Base-by-base conservation (phyloP, 2,329 filamentous ascomycete genomes). In the Sporothrix schenckii region DNA sequence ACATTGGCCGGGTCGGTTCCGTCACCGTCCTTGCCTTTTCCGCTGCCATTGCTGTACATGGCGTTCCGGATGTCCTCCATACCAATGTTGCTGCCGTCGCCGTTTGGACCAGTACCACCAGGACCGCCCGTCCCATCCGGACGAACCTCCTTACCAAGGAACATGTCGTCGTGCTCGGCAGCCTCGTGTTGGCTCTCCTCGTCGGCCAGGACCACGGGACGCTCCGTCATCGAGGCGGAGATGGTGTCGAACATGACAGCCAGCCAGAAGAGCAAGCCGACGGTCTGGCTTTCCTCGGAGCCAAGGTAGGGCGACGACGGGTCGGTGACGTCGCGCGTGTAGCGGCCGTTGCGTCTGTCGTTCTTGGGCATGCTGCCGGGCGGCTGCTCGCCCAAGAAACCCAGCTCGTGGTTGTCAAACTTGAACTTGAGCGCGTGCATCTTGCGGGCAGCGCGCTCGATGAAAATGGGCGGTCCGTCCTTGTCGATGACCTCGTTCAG, bases 221-320 rank as follows among this genome's bases (percentile, higher is more conserved):
- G 74, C 58, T 76, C 74, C 66, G 84, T 81, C 80, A 88, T 85
- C 1, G 85, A 84, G 0, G 86, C 82, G 0, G 84, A 86, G 10
- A 87, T 76, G 0, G 86, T 88, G 74, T 88, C 86, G 63, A 87
- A 85, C 86, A 88, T 88, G 60, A 87, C 79, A 0, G 83, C 84
- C 19, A 88, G 78, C 86, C 86, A 88, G 74, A 85, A 88, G 2
- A 88, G 74, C 13, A 88, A 77, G 14, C 84, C 81, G 34, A 88
- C 79, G 0, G 86, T 87, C 13, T 81, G 76, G 7, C 76, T 76
- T 5, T 81, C 78, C 30, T 75, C 73, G 3, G 56, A 30, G 4
- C 27, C 58, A 10, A 71, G 14, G 10, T 30, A 9, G 3, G 67
- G 30, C 14, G 68, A 60, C 5, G 65, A 27, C 50, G 49, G 56